These are phyloP conservation scores for Trypanosoma mega DNA, from an alignment of 208 protist species.

Conservation along the genomic window DNA sequence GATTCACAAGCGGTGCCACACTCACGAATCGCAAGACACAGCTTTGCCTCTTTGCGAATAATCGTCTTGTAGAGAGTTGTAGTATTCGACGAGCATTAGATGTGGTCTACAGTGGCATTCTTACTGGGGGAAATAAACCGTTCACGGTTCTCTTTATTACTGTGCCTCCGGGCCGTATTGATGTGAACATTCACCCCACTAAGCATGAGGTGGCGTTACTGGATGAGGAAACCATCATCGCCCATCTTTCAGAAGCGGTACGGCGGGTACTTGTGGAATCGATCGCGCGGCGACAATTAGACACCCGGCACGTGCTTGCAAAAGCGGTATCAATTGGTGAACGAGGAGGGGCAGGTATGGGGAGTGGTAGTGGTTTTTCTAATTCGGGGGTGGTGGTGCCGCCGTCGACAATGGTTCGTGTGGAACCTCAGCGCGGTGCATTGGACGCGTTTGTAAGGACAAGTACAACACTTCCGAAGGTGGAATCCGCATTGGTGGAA, in stretches of 20 bases:
- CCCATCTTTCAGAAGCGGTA: slow-evolving; percentile 49
- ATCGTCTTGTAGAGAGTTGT: slow-evolving; percentile 74
- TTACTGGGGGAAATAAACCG: slow-evolving; percentile 88
- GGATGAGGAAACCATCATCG: slow-evolving; percentile 78
- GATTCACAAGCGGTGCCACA: slow-evolving; percentile 76
- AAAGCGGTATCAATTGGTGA: slow-evolving; percentile 28
- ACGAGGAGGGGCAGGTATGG: neutral
- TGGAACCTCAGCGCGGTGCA: slow-evolving; percentile 73
- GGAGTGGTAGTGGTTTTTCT: slow-evolving; percentile 3
- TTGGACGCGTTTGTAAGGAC: slow-evolving; percentile 58
- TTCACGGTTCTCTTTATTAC: slow-evolving; percentile 95
- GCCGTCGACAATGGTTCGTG: slow-evolving; percentile 73
- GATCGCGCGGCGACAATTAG: slow-evolving; percentile 57
- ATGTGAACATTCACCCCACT: slow-evolving; percentile 99
- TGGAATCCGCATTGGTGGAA: neutral
- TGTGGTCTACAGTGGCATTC: slow-evolving; percentile 84
- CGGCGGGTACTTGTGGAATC: slow-evolving; percentile 58
- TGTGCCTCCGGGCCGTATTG: slow-evolving; percentile 89
- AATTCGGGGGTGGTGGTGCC: slow-evolving; percentile 30
- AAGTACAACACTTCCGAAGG: neutral
- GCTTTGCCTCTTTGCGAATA: slow-evolving; percentile 87
- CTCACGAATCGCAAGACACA: slow-evolving; percentile 59
- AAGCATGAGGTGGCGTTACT: slow-evolving; percentile 94
- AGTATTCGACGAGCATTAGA: slow-evolving; percentile 90
- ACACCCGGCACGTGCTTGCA: slow-evolving; percentile 27